A percentile compares a stretch with the other conserved stretches of the same genome.
These are phyloP conservation scores for Flaveria brownii DNA, from an alignment of 129 eudicot species.

Conservation along the genomic window DNA sequence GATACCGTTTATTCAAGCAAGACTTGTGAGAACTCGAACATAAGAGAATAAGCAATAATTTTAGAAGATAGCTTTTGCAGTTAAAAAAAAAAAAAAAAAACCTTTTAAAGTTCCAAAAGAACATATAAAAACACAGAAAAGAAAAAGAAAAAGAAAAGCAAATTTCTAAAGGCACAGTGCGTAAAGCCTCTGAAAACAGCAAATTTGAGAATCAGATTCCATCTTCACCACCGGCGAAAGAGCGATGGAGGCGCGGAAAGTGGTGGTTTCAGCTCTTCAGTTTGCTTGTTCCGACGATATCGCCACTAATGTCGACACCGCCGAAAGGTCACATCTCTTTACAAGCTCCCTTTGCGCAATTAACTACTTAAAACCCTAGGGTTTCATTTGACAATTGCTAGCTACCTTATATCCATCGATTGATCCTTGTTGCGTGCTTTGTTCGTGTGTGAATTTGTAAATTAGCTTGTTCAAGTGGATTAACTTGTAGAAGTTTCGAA, in stretches of 20 bases:
- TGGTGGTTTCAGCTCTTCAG: conserved; percentile 82
- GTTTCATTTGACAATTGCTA: conserved; percentile 2
- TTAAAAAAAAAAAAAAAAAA: too few relatives aligned
- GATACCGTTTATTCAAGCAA: too few relatives aligned
- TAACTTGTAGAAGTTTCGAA: conserved; percentile 8
- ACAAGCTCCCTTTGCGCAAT: neutral
- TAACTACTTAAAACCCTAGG: conserved; percentile 15
- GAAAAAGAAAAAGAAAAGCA: too few relatives aligned
- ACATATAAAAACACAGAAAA: too few relatives aligned
- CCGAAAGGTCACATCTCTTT: conserved; percentile 61
- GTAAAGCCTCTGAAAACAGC: too few relatives aligned
- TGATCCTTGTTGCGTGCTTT: neutral
- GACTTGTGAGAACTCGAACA: too few relatives aligned
- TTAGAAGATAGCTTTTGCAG: too few relatives aligned
- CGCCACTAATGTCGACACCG: conserved; percentile 61
- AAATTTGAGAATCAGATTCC: conserved; percentile 5
- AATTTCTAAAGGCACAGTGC: too few relatives aligned
- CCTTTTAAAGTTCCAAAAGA: too few relatives aligned
- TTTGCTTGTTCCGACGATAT: conserved; percentile 88
- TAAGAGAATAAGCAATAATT: too few relatives aligned
- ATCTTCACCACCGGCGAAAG: conserved; percentile 13
- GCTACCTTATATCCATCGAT: neutral
- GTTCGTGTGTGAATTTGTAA: neutral
- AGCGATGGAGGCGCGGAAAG: conserved; percentile 53
- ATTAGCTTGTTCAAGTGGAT: neutral